These are phyloP conservation scores for Dothideomycetes sp. DNA, from an alignment of 2,329 filamentous ascomycete genomes.

Conservation along the genomic window DNA sequence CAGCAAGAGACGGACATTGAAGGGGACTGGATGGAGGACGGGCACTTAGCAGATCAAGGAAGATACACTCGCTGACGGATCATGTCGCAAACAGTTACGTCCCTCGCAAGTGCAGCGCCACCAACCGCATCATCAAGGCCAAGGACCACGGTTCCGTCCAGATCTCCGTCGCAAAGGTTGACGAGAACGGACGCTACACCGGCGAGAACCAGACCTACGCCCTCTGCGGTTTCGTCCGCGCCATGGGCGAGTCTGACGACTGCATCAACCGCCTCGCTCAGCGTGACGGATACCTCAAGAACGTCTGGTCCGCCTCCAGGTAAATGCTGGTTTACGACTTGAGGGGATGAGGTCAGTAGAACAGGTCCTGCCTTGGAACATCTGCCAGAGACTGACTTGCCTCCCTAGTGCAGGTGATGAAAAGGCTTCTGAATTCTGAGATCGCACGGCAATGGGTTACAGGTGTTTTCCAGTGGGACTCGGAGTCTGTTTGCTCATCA, in stretches of 20 bases:
- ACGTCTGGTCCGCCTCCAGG: constrained; percentile 72
- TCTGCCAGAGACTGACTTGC: too few relatives aligned
- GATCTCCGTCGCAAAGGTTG: constrained; percentile 94
- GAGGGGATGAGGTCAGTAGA: constrained; percentile 17
- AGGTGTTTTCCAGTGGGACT: background rate
- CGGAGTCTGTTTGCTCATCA: background rate
- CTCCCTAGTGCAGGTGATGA: background rate
- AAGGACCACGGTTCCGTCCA: constrained; percentile 99
- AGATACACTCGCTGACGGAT: constrained; percentile 5
- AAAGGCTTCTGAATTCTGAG: background rate
- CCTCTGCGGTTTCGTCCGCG: constrained; percentile 92
- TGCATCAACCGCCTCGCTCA: constrained; percentile 90
- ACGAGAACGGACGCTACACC: constrained; percentile 95
- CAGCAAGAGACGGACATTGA: too few relatives aligned
- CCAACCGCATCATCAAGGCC: constrained; percentile 99
- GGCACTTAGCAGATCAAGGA: too few relatives aligned
- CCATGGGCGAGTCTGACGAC: constrained; percentile 97
- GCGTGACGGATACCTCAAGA: constrained; percentile 94
- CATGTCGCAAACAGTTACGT: constrained; percentile 60
- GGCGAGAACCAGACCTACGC: constrained; percentile 97
- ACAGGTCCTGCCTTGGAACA: too few relatives aligned
- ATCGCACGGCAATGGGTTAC: constrained; percentile 1
- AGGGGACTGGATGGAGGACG: too few relatives aligned
- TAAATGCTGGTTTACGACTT: constrained; percentile 26
- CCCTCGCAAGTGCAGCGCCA: constrained; percentile 96